Base-by-base conservation (phyloP, 495 filamentous ascomycete species). In the Penicillium riverlandense region DNA sequence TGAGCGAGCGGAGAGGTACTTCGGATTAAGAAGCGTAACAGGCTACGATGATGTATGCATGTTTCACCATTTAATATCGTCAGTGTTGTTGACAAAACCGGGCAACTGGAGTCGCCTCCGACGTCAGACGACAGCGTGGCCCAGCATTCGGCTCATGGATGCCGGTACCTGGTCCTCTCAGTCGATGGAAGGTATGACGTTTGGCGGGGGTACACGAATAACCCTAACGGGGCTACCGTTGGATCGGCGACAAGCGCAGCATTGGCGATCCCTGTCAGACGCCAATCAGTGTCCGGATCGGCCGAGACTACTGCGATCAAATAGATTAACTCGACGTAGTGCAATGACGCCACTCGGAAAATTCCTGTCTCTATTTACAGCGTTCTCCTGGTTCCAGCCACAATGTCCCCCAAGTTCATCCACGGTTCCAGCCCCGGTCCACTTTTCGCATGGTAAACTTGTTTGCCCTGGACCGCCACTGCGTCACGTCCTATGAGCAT, bases 41-140 rank as follows among this genome's bases (percentile, higher is more conserved):
- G n/a, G n/a, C n/a, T n/a, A n/a, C n/a, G 44, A 61, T 61, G 57
- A 61, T 57, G 57, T 51, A 52, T 34, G 9, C n/a, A 2, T 48
- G 48, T 44, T 29, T 40, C 44, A 49, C 37, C 50, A 49, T 49
- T 52, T 58, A 55, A 55, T 58, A 55, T 54, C 47, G 44, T 45
- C 53, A 41, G 14, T 6, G 35, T 15, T 8, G 10, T 15, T 15
- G n/a, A 35, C 16, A 34, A 53, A 52, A 61, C 45, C 15, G 45
- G 45, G 15, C 33, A 16, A 45, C 16, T n/a, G 9, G 31, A 49
- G 32, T 50, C 53, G 59, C 59, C 59, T 58, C 56, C 53, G 59
- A 62, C 59, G 59, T 62, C 59, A 62, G 58, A 31, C 33, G 11
- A 6, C 15, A 8, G n/a, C 29, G 40, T 45, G 46, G 41, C 39